A percentile compares a stretch with the other conserved stretches of the same genome.
Conservation (phyloP, 768 basidiomycete species). For the Phylloporus scabripes region DNA sequence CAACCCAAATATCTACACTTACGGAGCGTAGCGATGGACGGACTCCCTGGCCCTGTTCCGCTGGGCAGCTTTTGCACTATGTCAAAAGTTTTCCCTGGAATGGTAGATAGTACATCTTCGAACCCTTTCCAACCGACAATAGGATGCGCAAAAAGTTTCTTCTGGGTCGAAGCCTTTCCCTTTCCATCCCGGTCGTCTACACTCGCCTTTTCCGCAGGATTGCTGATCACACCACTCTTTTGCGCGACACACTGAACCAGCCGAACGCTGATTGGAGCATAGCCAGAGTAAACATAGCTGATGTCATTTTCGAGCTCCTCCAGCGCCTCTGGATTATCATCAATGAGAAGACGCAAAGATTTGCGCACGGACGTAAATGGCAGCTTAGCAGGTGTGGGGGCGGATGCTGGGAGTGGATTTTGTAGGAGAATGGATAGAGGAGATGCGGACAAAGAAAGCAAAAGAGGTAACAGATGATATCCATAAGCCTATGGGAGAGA, state of each 20-base stretch:
- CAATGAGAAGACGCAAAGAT: conserved; percentile 85
- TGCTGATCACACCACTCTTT: conserved; percentile 84
- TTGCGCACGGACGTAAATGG: conserved; percentile 75
- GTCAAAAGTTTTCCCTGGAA: conserved; percentile 87
- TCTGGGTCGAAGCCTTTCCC: conserved; percentile 33
- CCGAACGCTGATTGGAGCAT: conserved; percentile 88
- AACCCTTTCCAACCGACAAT: conserved; percentile 97
- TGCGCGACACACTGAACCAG: conserved; percentile 91
- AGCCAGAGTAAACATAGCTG: conserved; percentile 94
- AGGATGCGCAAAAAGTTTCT: conserved; percentile 78
- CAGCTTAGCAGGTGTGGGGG: conserved; percentile 48
- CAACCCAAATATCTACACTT: conserved; percentile 19
- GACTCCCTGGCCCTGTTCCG: conserved; percentile 23
- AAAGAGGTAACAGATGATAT: conserved; percentile 62
- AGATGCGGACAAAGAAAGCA: conserved; percentile 59
- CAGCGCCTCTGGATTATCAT: conserved; percentile 70
- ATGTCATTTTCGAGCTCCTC: conserved; percentile 91
- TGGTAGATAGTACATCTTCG: conserved; percentile 76
- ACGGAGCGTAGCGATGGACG: conserved; percentile 31
- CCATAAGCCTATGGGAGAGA: conserved; percentile 56
- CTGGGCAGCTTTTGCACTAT: conserved; percentile 45
- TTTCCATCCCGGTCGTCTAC: conserved; percentile 35
- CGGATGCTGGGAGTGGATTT: conserved; percentile 57
- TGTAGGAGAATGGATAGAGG: conserved; percentile 64
- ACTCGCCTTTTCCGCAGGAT: conserved; percentile 55